Evolutionary conservation across 352 stramenopile genomes (phyloP), one percentile per base, ranked within the genome.

Genomic region (Phytophthora macrochlamydospora): DNA sequence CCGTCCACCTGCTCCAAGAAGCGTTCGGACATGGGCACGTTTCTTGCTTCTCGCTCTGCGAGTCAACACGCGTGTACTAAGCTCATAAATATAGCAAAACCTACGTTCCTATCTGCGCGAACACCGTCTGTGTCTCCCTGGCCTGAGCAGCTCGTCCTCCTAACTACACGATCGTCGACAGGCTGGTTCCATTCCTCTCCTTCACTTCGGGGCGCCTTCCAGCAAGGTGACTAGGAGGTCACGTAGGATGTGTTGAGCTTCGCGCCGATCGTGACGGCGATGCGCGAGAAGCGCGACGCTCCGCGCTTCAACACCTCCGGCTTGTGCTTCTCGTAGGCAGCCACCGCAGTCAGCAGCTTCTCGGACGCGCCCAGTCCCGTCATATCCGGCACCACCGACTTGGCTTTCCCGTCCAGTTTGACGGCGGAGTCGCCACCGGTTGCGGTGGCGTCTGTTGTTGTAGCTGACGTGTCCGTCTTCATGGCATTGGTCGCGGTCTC

Each of bases 241-340:
- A 85, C 79, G 62, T 90, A 94, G 12, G 79, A 79, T 30, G 87
- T 93, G 42, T 68, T 89, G 45, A 94, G 77, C 68, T 92, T 94
- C 50, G 87, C 85, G 33, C 87, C 87, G 43, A 94, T 92, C 0
- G 81, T 71, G 32, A 92, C 67, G 11, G 85, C 85, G 51, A 94
- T 89, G 31, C 83, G 81, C 32, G 73, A 79, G 61, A 94, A 94
- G 28, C 83, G 77, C 24, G 60, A 62, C 8, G 85, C 76, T 13
- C 81, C 73, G 8, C 85, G 80, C 45, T 89, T 85, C 44, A 94
- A 56, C 40, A 94, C 85, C 35, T 92, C 81, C 2, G 87, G 87
- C 14, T 93, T 91, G 58, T 94, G 81, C 62, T 94, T 94, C 63
- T 92, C 87, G 52, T 90, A 93, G 9, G 87, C 85, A 28, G 87